Base-by-base conservation (phyloP, 768 basidiomycete species). In the Auriscalpium vulgare region DNA sequence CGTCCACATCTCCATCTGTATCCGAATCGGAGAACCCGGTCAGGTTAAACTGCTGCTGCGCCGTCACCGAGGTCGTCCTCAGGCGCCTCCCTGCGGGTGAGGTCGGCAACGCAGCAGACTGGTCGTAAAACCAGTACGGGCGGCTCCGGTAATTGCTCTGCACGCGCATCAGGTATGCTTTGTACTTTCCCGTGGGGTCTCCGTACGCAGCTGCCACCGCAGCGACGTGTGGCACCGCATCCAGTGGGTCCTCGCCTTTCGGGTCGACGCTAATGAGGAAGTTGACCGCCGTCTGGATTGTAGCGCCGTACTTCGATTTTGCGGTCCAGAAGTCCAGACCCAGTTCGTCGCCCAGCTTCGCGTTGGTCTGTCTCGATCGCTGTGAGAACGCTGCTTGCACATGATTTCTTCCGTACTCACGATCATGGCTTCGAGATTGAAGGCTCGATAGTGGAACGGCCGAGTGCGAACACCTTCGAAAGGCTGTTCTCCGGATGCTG, bases 381-480 rank as follows among this genome's bases (percentile, higher is more conserved):
- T 5, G 29, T 29, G 29, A 29, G 29, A 29, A 3, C 4, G 29
- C 7, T 29, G 29, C 29, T 29, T 7, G 4, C 29, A 7, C 29
- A 29, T 1, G 4, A 2, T 29, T 29, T 48, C 11, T 16, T 11
- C 21, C 11, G 47, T 13, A 65, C 78, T 73, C 58, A 78, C 79
- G 58, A 81, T 77, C 69, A 83, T 67, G 1, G 80, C 82, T 56
- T 81, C 80, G 9, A 83, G 65, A 59, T 83, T 83, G 71, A 81
- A 84, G 50, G 72, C 74, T 8, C 81, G 75, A 62, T 84, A 84
- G 62, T 83, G 82, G 61, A 64, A 78, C 6, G 82, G 81, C 11
- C 78, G 70, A 6, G 80, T 78, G 16, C 82, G 75, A 16, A 76
- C 69, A 4, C 79, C 74, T 64, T 83, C 82, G 49, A 81, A 76